Conservation (phyloP, 257 asterid species). For the Ophiorrhiza pumila region DNA sequence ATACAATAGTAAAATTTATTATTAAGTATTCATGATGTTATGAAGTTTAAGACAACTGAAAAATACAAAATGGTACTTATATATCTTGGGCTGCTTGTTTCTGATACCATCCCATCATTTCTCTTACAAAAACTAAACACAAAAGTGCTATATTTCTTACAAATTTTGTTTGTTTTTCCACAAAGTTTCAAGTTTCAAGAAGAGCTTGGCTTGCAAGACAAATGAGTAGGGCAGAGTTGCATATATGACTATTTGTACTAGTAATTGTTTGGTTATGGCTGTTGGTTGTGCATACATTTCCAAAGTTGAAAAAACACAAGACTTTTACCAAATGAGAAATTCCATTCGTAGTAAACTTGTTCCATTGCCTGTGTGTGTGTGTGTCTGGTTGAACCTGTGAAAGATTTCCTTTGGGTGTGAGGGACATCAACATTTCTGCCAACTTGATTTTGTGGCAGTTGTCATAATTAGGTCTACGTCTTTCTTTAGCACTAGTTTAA, state of each 20-base stretch:
- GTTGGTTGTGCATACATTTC: not conserved
- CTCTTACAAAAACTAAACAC: too few species aligned
- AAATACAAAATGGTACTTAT: too few species aligned
- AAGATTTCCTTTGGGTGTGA: not conserved
- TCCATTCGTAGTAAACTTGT: not conserved
- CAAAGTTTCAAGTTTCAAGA: not conserved
- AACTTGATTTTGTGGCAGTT: not conserved
- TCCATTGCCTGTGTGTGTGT: not conserved
- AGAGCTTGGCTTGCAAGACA: not conserved
- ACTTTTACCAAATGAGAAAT: conserved; percentile 1
- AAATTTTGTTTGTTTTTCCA: not conserved
- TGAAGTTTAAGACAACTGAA: too few species aligned
- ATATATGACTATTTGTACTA: not conserved
- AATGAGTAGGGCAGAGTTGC: not conserved
- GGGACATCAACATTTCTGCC: not conserved
- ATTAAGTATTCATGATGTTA: too few species aligned
- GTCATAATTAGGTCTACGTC: not conserved
- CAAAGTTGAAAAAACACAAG: not conserved
- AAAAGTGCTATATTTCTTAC: too few species aligned
- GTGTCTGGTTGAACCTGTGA: conserved; percentile 1
- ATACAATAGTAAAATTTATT: too few species aligned
- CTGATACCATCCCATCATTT: too few species aligned
- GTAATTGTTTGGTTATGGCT: not conserved
- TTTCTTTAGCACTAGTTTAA: not conserved
- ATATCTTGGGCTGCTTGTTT: too few species aligned